Evolutionary conservation across 2,329 filamentous ascomycete species (phyloP), one percentile per base, ranked within the genome.

Genomic region (Verticillium nubilum): DNA sequence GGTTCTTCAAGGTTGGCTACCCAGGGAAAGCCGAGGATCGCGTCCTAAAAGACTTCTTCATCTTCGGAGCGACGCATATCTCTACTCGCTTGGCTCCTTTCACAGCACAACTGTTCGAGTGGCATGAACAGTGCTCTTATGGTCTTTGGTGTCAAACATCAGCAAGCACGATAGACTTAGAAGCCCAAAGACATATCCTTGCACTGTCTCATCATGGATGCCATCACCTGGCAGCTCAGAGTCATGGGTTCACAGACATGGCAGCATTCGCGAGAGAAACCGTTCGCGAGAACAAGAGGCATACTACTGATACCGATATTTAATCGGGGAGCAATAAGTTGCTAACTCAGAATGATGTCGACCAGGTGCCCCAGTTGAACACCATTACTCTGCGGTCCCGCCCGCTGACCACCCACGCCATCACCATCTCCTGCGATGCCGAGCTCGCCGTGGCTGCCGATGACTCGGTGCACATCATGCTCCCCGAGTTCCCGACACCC

Each of bases 401-500:
- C 4, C 77, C 79, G 19, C 69, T 80, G 61, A 76, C 76, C 28
- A 74, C 73, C 4, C 76, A 77, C 60, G 71, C 74, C 1, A 63
- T 78, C 9, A 67, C 79, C 35, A 86, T 83, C 80, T 86, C 83
- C 25, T 79, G 79, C 62, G 83, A 86, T 58, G 81, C 78, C 26
- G 83, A 85, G 65, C 73, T 86, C 5, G 83, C 83, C 33, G 75
- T 85, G 31, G 79, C 77, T 2, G 79, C 80, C n/a, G 80, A 84
- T 62, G 83, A 86, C 67, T 80, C 78, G 50, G 72, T 85, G 29
- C 74, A 79, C 64, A 69, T 84, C 54, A 82, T 78, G 60, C 67
- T 83, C 5, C 82, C 82, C 4, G 77, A 81, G 52, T 82, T 73
- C 59, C 66, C 68, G 0, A 59, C 67, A 10, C 60, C 57, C 5